Conservation (phyloP, 2,329 filamentous ascomycete genomes). For the Chaetomiaceae sp. region DNA sequence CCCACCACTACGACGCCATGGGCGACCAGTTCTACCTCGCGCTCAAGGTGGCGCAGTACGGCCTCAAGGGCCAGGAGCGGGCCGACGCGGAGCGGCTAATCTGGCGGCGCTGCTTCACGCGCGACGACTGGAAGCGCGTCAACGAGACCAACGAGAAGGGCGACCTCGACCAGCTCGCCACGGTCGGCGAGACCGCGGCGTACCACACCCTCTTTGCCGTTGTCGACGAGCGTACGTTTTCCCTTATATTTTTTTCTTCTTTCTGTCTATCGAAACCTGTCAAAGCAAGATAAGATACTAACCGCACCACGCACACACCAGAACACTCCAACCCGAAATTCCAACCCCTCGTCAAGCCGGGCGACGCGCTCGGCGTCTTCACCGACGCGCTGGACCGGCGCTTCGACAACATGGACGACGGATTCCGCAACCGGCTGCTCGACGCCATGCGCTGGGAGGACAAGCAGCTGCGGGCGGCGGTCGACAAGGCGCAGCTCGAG, state of each 20-base stretch:
- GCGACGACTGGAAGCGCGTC: slow-evolving; percentile 77
- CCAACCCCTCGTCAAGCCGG: slow-evolving; percentile 45
- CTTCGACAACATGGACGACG: slow-evolving; percentile 55
- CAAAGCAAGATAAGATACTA: no score
- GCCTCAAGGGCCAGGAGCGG: slow-evolving; percentile 50
- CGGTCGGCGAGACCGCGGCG: slow-evolving; percentile 61
- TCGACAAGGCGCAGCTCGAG: slow-evolving; percentile 64
- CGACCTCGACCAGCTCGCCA: slow-evolving; percentile 61
- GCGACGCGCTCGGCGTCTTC: slow-evolving; percentile 54
- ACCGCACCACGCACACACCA: slow-evolving; percentile 8
- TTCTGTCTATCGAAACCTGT: background rate
- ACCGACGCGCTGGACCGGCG: slow-evolving; percentile 57
- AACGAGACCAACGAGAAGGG: slow-evolving; percentile 73
- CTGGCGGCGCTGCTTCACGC: slow-evolving; percentile 81
- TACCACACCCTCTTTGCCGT: slow-evolving; percentile 63
- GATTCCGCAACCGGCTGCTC: slow-evolving; percentile 61
- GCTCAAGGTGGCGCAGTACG: slow-evolving; percentile 55
- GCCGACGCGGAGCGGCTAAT: slow-evolving; percentile 59
- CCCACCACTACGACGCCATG: slow-evolving; percentile 47
- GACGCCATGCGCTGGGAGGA: slow-evolving; percentile 72
- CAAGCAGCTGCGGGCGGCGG: slow-evolving; percentile 54
- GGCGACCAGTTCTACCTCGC: slow-evolving; percentile 70
- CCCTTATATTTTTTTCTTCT: background rate
- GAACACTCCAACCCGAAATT: slow-evolving; percentile 37
- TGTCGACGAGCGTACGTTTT: slow-evolving; percentile 57